Evolutionary conservation across 164 flowering plant genomes (phyloP).

Genomic region (Dillenia suffruticosa): DNA sequence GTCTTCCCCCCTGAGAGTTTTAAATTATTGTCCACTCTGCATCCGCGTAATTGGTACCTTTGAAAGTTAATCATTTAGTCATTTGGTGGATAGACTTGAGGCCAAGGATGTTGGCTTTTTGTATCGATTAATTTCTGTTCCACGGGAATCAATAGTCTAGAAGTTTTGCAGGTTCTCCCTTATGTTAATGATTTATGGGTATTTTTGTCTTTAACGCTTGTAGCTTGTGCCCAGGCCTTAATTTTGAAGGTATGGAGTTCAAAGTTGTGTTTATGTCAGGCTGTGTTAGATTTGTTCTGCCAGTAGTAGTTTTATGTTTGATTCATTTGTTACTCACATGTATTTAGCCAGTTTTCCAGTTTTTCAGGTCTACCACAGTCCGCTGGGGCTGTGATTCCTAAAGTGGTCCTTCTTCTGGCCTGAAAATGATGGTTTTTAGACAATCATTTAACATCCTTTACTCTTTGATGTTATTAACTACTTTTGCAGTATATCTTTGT

Average conservation of each 20-base stretch:
- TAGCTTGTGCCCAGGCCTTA: slow-evolving; percentile 23
- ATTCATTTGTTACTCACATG: slow-evolving; percentile 2
- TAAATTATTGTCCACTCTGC: too few relatives aligned
- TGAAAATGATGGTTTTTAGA: background rate
- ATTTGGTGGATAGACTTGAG: too few relatives aligned
- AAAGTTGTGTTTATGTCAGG: slow-evolving; percentile 8
- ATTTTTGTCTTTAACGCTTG: slow-evolving; percentile 9
- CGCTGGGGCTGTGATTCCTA: slow-evolving; percentile 6
- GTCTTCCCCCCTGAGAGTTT: too few relatives aligned
- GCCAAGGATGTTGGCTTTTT: too few relatives aligned
- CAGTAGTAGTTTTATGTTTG: background rate
- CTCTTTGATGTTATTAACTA: too few relatives aligned
- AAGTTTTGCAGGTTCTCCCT: slow-evolving; percentile 40
- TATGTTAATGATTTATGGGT: slow-evolving; percentile 19
- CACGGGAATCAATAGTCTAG: slow-evolving; percentile 13
- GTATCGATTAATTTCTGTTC: too few relatives aligned
- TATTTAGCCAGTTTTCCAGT: background rate
- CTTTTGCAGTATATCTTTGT: too few relatives aligned
- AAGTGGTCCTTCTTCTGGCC: background rate
- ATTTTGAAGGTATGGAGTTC: slow-evolving; percentile 32
- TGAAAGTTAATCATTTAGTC: too few relatives aligned
- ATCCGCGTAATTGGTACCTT: too few relatives aligned
- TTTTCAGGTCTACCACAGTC: slow-evolving; percentile 10
- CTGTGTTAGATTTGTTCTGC: background rate
- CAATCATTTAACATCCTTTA: too few relatives aligned